Conservation (phyloP, 768 basidiomycete species). For the Crassisporium funariophilum region DNA sequence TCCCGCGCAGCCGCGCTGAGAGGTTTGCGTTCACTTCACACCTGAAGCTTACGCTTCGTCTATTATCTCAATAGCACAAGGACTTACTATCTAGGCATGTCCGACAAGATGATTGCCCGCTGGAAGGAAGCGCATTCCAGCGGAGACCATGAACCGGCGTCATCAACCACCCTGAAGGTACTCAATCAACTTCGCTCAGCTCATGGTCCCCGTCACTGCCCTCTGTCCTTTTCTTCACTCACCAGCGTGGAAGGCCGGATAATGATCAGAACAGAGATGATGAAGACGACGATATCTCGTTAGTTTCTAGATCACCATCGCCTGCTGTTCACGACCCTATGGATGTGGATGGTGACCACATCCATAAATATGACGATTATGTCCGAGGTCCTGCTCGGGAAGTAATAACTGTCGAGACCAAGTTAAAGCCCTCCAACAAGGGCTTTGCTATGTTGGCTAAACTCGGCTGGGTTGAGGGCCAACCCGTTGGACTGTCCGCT, state of each 20-base stretch:
- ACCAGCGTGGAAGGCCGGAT: slow-evolving; percentile 67
- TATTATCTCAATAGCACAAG: too few relatives aligned
- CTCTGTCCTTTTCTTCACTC: slow-evolving; percentile 46
- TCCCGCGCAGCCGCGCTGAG: too few relatives aligned
- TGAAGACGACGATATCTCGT: slow-evolving; percentile 71
- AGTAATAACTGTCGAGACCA: slow-evolving; percentile 80
- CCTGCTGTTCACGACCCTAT: slow-evolving; percentile 51
- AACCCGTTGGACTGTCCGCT: slow-evolving; percentile 72
- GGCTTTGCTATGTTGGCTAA: slow-evolving; percentile 81
- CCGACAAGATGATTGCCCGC: slow-evolving; percentile 60
- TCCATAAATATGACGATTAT: slow-evolving; percentile 70
- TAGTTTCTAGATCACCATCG: slow-evolving; percentile 79
- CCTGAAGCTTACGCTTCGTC: too few relatives aligned
- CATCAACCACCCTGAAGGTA: slow-evolving; percentile 59
- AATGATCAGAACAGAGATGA: slow-evolving; percentile 50
- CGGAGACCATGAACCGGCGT: slow-evolving; percentile 26
- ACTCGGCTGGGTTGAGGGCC: slow-evolving; percentile 82
- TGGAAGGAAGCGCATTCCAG: slow-evolving; percentile 71
- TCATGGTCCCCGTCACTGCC: slow-evolving; percentile 56
- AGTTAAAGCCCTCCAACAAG: slow-evolving; percentile 75
- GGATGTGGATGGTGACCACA: slow-evolving; percentile 48
- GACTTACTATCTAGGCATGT: slow-evolving; percentile 48
- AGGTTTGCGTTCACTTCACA: too few relatives aligned
- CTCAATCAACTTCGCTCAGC: slow-evolving; percentile 51
- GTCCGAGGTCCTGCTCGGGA: slow-evolving; percentile 54